Base-by-base conservation (phyloP, 768 basidiomycete species). In the Lactarius vividus region DNA sequence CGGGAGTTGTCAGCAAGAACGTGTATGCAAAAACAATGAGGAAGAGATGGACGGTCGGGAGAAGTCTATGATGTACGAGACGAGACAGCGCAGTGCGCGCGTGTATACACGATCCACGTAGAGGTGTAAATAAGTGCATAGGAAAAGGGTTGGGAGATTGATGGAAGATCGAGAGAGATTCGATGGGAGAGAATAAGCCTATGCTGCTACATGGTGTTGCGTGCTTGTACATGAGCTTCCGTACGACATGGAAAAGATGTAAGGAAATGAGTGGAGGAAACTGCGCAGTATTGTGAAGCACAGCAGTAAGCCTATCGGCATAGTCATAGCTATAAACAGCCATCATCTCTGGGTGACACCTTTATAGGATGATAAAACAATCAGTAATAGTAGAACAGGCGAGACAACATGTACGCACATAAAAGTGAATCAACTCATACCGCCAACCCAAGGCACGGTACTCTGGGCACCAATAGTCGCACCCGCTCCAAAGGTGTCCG, bases 291-390 rank as follows among this genome's bases (percentile, higher is more conserved):
- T 53, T 35, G 52, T 62, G n/a, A 37, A 33, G 23, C 23, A n/a
- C 23, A 52, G 39, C 56, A 15, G 23, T 40, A 15, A 20, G 63
- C 57, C 33, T 44, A 42, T 42, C 58, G 33, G 20, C 56, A 62
- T 66, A 62, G 61, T 58, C n/a, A 58, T 58, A 66, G 49, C 40
- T 54, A 66, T 66, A 66, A 66, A 62, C 57, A 66, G 33, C 57
- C 37, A 23, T 62, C 33, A 62, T 61, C 23, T 52, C 5, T 31
- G 33, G 37, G 52, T 31, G 28, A 44, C 13, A 42, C 49, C 61
- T 62, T 20, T 23, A 44, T 26, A 20, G 10, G 33, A 61, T 49
- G 42, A 31, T 16, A 15, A 56, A 31, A 16, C n/a, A 18, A 20
- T 61, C 9, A 39, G 46, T 18, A 9, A 16, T 31, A 29, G 15